Evolutionary conservation across 352 stramenopile genomes (phyloP), one percentile per base, ranked within the genome.

Genomic region (Globisporangium sylvaticum): DNA sequence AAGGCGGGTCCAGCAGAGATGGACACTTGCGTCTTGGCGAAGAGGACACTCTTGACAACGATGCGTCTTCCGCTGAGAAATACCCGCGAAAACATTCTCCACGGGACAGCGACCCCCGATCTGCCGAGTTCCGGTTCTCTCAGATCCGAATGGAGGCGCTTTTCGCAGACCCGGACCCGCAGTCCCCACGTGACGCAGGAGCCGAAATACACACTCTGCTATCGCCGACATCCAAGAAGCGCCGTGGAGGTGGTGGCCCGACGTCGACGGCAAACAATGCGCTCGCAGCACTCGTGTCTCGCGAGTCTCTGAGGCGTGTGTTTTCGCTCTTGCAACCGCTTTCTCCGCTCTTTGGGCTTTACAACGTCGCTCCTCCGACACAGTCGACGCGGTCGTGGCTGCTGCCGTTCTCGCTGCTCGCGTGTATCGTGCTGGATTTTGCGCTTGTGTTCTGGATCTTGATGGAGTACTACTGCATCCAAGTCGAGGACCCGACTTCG

Each of bases 391-490:
- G 42, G 22, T 56, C 69, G 20, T 87, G 81, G 69, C 0, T 84
- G 18, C 67, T 91, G 14, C 74, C 84, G 8, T 60, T 84, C 20
- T 57, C 63, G 42, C 72, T 93, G 70, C 72, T 95, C 0, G n/a
- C 85, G 31, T 69, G 94, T 6, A 57, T 95, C n/a, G 73, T 90
- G 25, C 66, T 75, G 18, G 88, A 95, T 58, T 78, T 84, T 63
- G 75, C 80, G 15, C 69, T 88, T 59, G 75, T 78, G 12, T 90
- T 94, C 65, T 92, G 80, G 81, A 81, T 93, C 44, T 63, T 93
- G 42, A 84, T 94, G 65, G 83, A 95, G 71, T 95, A 87, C 58
- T 94, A 90, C 71, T 95, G 88, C 71, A 77, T 95, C 58, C 88
- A 95, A 91, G 79, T 95, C 46, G 76, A 85, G 8, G 84, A 94